Percentiles rank a stretch among this genome's conserved stretches.
Evolutionary conservation across 257 asterid species (phyloP).

Genomic region (Primulina tabacum): DNA sequence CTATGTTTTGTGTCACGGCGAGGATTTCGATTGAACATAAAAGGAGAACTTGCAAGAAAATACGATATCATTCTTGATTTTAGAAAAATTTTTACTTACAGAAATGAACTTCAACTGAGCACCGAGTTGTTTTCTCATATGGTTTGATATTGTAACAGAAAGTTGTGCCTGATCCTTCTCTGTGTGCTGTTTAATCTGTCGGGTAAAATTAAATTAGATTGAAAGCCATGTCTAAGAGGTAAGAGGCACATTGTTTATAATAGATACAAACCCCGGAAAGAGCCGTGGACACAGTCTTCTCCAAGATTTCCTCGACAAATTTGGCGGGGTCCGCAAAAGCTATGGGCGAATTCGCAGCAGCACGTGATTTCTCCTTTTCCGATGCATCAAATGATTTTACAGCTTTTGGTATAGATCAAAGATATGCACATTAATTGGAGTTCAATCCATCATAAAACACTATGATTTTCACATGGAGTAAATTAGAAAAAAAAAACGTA

Average conservation of each 20-base stretch:
- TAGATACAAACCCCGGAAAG: conserved; percentile 56
- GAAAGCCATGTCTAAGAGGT: not conserved
- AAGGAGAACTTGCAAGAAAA: not conserved
- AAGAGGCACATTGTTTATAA: not conserved
- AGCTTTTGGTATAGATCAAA: conserved; percentile 37
- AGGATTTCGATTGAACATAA: not conserved
- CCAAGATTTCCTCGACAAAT: conserved; percentile 68
- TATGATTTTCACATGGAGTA: not conserved
- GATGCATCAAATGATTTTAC: conserved; percentile 42
- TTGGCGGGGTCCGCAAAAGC: conserved; percentile 56
- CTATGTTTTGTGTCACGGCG: too few species aligned
- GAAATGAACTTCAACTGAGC: conserved; percentile 55
- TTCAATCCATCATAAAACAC: not conserved
- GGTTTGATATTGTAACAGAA: conserved; percentile 37
- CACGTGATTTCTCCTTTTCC: conserved; percentile 41
- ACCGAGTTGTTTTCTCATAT: conserved; percentile 48
- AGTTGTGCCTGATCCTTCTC: conserved; percentile 48
- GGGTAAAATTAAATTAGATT: conserved; percentile 10
- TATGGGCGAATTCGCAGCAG: conserved; percentile 25
- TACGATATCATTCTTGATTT: not conserved
- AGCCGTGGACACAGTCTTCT: conserved; percentile 45
- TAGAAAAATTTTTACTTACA: conserved; percentile 38
- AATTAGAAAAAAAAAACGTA: not conserved
- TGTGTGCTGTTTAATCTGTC: conserved; percentile 42
- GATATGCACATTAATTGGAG: conserved; percentile 2